A percentile compares a stretch with the other conserved stretches of the same genome.
phyloP scores from a whole-genome alignment of 352 stramenopile species.

The Globisporangium irregulare region DNA sequence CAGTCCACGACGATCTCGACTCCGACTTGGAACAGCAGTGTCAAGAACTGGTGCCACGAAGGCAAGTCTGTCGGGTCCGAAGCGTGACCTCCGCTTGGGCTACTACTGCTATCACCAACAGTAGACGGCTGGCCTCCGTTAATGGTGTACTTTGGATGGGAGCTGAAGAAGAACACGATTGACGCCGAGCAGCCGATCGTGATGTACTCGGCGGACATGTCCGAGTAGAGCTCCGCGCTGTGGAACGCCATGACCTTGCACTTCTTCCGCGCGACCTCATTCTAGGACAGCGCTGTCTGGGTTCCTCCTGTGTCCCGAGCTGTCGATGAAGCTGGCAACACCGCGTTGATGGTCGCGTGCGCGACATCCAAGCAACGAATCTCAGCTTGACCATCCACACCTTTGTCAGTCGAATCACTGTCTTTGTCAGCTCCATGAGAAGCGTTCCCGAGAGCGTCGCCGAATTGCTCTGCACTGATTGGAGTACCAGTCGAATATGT shows the following conservation, averaged over 20 bases:
- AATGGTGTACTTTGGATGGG: conserved; percentile 28
- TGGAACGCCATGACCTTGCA: not conserved
- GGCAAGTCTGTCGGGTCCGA: not conserved
- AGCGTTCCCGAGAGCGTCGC: not conserved
- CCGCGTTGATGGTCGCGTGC: not conserved
- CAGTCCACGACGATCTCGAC: not conserved
- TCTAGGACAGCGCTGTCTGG: not conserved
- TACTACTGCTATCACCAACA: not conserved
- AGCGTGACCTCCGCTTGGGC: not conserved
- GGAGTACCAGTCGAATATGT: conserved; percentile 17
- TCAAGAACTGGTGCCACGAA: not conserved
- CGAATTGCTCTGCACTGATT: not conserved
- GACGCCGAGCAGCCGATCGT: conserved; percentile 41
- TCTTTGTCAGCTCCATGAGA: not conserved
- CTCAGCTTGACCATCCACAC: not conserved
- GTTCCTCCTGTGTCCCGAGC: not conserved
- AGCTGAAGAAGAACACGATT: conserved; percentile 36
- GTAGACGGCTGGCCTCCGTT: not conserved
- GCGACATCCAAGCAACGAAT: not conserved
- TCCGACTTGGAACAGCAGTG: not conserved
- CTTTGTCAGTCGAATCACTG: not conserved
- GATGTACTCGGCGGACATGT: conserved; percentile 52
- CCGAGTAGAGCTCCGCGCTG: conserved; percentile 30
- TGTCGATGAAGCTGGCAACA: not conserved
- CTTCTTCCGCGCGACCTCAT: not conserved